Base-by-base conservation (phyloP, 257 asterid genomes). In the Scutellaria galericulata region DNA sequence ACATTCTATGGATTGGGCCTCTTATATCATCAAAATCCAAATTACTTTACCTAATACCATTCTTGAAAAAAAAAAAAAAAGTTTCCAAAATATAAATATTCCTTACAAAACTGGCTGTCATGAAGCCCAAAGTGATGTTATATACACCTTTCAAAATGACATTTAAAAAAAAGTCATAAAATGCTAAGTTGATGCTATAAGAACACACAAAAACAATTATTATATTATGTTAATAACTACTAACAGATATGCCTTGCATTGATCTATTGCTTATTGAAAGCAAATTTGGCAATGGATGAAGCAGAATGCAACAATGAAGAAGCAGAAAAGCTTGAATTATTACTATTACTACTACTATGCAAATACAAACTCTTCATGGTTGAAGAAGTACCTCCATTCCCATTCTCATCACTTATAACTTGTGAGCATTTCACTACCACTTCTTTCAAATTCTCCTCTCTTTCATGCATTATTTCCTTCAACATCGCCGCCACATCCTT, bases 401-500 rank as follows among this genome's bases (percentile, higher is more conserved):
- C 70, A 5, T 71, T 72, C 54, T 20, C 78, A 22, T 75, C 75
- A 7, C 61, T 66, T 7, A 1, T 31, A 7, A 45, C 71, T 45
- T 51, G 75, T 24, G 83, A 74, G 8, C 83, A 88, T 72, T 87
- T 88, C 5, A 44, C 48, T 47, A 76, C 59, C 85, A 48, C 75
- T 45, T 83, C 86, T 70, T 87, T 86, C 42, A 62, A 72, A 50
- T 50, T 73, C 66, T 88, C 94, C 72, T 88, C 90, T 62, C 87
- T 86, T 42, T 86, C 97, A 1, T 77, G 86, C 73, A 90, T 73
- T 71, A 91, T 86, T 66, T 91, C 97, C 82, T 79, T 83, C 7
- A 89, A 80, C 97, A 91, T 91, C 8, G 96, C 97, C 0, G 92
- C 87, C 14, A 91, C 78, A 51, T 91, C 97, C 78, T 87, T 89